A percentile compares a stretch with the other conserved stretches of the same genome.
phyloP scores from a whole-genome alignment of 2,329 filamentous ascomycete genomes.

The Pleurostoma richardsiae region DNA sequence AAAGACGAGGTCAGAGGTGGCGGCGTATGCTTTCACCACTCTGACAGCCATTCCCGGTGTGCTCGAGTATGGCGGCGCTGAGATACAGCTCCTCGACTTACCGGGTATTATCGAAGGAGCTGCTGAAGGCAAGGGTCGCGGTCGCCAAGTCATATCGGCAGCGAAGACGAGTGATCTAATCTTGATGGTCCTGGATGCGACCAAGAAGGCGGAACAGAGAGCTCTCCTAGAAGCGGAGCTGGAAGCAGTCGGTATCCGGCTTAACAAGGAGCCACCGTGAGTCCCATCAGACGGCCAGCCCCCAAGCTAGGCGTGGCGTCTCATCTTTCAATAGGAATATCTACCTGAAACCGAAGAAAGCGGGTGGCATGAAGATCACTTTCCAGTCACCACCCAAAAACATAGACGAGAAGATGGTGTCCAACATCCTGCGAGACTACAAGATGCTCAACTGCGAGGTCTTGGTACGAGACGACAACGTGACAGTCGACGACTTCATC shows the following conservation, averaged over 20 bases:
- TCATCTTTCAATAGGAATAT: constrained; percentile 65
- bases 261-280: constrained; percentile 88
- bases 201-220: constrained; percentile 91
- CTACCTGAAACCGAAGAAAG: constrained; percentile 92
- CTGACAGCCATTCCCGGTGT: constrained; percentile 96
- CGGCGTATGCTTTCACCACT: constrained; percentile 95
- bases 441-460: constrained; percentile 98
- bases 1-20: constrained; percentile 93
- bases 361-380: constrained; percentile 97
- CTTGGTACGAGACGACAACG: constrained; percentile 88
- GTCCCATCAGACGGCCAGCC: constrained; percentile 19
- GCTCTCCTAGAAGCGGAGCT: constrained; percentile 85
- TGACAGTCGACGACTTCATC: constrained; percentile 96
- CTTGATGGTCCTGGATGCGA: constrained; percentile 94
- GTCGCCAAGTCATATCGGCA: constrained; percentile 92
- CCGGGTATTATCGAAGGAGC: constrained; percentile 98
- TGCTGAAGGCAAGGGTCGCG: constrained; percentile 90
- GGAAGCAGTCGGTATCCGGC: constrained; percentile 87
- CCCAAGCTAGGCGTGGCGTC: too few species aligned
- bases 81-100: constrained; percentile 96
- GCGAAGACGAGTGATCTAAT: constrained; percentile 98
- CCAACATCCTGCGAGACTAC: constrained; percentile 96
- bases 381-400: constrained; percentile 86
- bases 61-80: constrained; percentile 93
- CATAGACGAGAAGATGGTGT: constrained; percentile 96